Evolutionary conservation across 805 yeast species (phyloP), one percentile per base, ranked within the genome.

Genomic region (Yarrowia deformans): DNA sequence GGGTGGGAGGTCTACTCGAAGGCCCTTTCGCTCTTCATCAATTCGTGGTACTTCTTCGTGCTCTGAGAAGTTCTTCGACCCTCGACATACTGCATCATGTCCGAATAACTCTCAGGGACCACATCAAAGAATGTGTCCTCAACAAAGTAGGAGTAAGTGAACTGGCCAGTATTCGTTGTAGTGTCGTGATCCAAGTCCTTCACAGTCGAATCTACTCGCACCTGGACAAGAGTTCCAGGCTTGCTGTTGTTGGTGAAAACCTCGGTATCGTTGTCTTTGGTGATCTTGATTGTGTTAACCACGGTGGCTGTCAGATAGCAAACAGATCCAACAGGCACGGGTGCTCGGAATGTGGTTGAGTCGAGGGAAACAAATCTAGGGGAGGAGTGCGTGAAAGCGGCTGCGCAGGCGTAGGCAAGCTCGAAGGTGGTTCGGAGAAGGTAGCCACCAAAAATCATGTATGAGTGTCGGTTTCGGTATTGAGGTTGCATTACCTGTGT

Each of bases 401-500:
- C 97, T 8, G 97, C 92, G 18, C 94, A 87, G 79, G 97, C 92
- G 77, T 93, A 93, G 0, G 97, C 98, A 75, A 93, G 85, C 78
- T 93, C 98, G 77, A 93, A 93, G 1, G 97, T 87, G 79, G 93
- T 97, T 78, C 97, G 87, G 82, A 93, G 85, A 75, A 93, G 81
- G 75, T 93, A 93, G 37, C 98, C 98, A 74, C 98, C 98, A 78
- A 93, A 93, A 56, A 93, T 91, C 91, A 93, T 92, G 79, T 90
- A 91, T 3, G 96, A 90, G 77, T 93, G 97, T 77, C 97, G 86
- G 81, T 93, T 93, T 80, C 98, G 87, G 81, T 93, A 93, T 81
- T 93, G 98, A 1, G 98, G 98, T 79, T 93, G 98, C 94, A 93
- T 94, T 79, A 93, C 88, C 75, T 89, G 84, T 8, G 97, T 91